These are phyloP conservation scores for Cynara cardunculus DNA, from an alignment of 129 eudicot genomes.

Conservation along the genomic window DNA sequence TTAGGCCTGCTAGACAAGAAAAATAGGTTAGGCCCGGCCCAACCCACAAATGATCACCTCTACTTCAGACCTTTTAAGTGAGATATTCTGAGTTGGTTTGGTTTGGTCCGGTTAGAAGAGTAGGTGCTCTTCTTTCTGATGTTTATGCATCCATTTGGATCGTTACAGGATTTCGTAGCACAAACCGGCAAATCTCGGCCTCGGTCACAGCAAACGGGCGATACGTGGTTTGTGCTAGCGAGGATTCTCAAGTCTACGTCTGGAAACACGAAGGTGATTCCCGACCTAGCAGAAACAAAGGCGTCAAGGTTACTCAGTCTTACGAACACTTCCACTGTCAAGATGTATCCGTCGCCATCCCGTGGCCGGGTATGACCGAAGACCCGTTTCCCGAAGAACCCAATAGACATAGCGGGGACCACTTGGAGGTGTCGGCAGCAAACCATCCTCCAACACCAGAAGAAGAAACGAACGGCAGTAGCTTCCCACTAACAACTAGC, in stretches of 20 bases:
- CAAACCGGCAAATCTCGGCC: slow-evolving; percentile 92
- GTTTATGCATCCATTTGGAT: background rate
- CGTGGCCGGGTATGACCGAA: slow-evolving; percentile 76
- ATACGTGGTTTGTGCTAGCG: slow-evolving; percentile 86
- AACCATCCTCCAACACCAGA: slow-evolving; percentile 80
- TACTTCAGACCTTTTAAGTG: too few species aligned
- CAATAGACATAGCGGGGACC: slow-evolving; percentile 29
- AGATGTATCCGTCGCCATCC: slow-evolving; percentile 85
- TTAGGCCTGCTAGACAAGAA: too few species aligned
- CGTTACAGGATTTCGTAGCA: slow-evolving; percentile 76
- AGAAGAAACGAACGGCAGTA: slow-evolving; percentile 37
- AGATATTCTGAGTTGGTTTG: too few species aligned
- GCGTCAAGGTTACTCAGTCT: slow-evolving; percentile 61
- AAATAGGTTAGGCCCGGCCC: too few species aligned
- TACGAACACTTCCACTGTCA: slow-evolving; percentile 88
- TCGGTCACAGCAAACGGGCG: slow-evolving; percentile 78
- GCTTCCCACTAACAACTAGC: slow-evolving; percentile 39
- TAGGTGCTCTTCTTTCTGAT: background rate
- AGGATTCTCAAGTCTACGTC: slow-evolving; percentile 85
- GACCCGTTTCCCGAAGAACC: slow-evolving; percentile 35
- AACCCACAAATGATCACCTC: too few species aligned
- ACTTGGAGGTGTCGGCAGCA: slow-evolving; percentile 35
- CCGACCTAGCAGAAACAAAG: slow-evolving; percentile 65
- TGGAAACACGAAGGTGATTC: slow-evolving; percentile 94
- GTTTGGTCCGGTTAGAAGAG: too few species aligned